These are phyloP conservation scores for Acanthochlamys bracteata DNA, from an alignment of 106 monocot species.

Conservation along the genomic window DNA sequence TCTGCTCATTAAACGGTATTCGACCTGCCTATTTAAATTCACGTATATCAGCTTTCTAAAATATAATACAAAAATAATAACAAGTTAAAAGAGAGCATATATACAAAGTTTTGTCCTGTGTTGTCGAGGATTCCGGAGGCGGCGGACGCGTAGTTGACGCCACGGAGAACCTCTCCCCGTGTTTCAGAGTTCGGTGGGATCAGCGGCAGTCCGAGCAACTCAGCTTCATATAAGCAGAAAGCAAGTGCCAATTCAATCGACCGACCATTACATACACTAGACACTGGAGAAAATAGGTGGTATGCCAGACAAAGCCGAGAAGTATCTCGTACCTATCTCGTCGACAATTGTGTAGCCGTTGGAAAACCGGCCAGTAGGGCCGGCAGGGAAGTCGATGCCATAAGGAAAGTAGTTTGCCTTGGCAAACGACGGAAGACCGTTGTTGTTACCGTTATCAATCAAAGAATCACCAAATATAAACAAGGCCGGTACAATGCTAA, in stretches of 20 bases:
- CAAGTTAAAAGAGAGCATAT: not conserved
- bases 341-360: constrained; percentile 94
- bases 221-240: constrained; percentile 43
- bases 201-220: constrained; percentile 74
- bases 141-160: constrained; percentile 91
- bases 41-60: too few relatives aligned
- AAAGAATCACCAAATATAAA: constrained; percentile 95
- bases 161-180: constrained; percentile 40
- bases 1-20: constrained; percentile 45
- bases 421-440: constrained; percentile 61
- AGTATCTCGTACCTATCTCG: constrained; percentile 51
- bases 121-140: constrained; percentile 86
- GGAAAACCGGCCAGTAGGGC: constrained; percentile 90
- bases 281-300: too few relatives aligned
- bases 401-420: constrained; percentile 96
- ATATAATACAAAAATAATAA: too few relatives aligned
- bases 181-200: constrained; percentile 63
- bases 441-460: constrained; percentile 89
- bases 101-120: constrained; percentile 85
- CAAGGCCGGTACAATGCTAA: constrained; percentile 77
- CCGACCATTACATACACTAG: too few relatives aligned
- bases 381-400: constrained; percentile 81
- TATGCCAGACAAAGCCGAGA: too few relatives aligned
- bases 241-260: too few relatives aligned
- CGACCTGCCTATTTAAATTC: constrained; percentile 11